Base-by-base conservation (phyloP, 2,329 filamentous ascomycete species). In the Epichloe bromicola region DNA sequence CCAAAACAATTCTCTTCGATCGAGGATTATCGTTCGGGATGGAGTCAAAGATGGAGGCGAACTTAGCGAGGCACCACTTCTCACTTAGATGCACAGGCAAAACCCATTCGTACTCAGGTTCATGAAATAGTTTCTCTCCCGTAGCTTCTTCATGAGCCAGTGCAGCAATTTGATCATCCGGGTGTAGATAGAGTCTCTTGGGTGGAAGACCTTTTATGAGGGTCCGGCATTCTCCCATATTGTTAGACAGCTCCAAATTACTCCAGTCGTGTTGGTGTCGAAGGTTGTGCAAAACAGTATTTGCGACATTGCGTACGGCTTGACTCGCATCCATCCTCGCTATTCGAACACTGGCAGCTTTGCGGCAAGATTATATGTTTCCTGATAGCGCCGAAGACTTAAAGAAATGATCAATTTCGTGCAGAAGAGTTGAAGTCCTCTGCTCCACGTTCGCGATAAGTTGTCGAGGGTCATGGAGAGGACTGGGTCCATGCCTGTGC, bases 131-230 rank as follows among this genome's bases (percentile, higher is more conserved):
- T 42, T 65, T 65, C 51, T 71, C 64, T 14, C 72, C 72, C 1
- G 69, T 69, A 12, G 69, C 65, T 56, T 74, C 72, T 56, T 81
- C 79, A 33, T 74, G 72, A 57, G 83, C 82, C 51, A 90, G 72
- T 51, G 85, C 75, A 56, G 79, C 81, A 56, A 87, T 81, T 67
- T 91, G 87, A 67, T 90, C 86, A 64, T 93, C 87, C 2, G 87
- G 86, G 61, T 93, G 86, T 48, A 86, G 73, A 65, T 93, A 91
- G 41, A 89, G 74, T 44, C 83, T 78, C 43, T 78, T 75, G 0
- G 86, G 85, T 2, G 87, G 86, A 3, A 90, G 68, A 26, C 87
- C 87, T 20, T 80, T 83, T 51, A 93, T 74, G 49, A 91, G 65
- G 5, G 82, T 80, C 19, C 86, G 76, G 1, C 76, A 69, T 10